phyloP scores from a whole-genome alignment of 306 rosid species.

The Cucurbita argyrosperma region DNA sequence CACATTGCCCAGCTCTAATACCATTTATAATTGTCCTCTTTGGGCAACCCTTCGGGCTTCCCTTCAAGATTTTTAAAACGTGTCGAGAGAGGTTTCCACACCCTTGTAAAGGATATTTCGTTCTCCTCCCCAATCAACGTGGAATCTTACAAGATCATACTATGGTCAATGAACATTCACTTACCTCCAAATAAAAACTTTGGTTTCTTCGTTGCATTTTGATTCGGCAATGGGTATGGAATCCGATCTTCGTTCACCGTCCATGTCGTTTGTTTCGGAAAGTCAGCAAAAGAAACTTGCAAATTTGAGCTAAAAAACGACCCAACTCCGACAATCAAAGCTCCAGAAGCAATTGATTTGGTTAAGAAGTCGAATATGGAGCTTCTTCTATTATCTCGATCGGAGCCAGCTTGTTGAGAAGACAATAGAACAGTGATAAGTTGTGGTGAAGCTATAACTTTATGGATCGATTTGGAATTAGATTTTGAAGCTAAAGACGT shows the following conservation, averaged over 20 bases:
- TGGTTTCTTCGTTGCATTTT: conserved; percentile 11
- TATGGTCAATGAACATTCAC: neutral
- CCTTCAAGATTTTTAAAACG: no score
- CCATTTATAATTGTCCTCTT: no score
- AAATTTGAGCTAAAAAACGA: conserved; percentile 25
- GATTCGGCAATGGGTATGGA: conserved; percentile 9
- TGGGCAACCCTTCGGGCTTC: no score
- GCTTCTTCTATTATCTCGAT: neutral
- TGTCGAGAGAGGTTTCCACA: no score
- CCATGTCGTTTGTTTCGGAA: conserved; percentile 10
- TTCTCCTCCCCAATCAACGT: no score
- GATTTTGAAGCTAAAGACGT: conserved; percentile 15
- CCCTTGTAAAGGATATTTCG: no score
- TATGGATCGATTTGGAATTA: neutral
- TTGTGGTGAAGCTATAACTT: conserved; percentile 1
- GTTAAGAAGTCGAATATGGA: conserved; percentile 15
- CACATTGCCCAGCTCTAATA: no score
- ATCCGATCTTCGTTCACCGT: conserved; percentile 7
- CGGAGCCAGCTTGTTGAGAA: neutral
- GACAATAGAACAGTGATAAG: conserved; percentile 13
- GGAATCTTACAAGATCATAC: no score
- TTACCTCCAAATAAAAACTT: conserved; percentile 44
- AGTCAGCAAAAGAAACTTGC: conserved; percentile 26
- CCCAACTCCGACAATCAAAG: conserved; percentile 32
- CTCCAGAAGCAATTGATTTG: conserved; percentile 27